Evolutionary conservation across 2,329 filamentous ascomycete species (phyloP), one percentile per base, ranked within the genome.

Genomic region (Purpureocillium takamizusanense): DNA sequence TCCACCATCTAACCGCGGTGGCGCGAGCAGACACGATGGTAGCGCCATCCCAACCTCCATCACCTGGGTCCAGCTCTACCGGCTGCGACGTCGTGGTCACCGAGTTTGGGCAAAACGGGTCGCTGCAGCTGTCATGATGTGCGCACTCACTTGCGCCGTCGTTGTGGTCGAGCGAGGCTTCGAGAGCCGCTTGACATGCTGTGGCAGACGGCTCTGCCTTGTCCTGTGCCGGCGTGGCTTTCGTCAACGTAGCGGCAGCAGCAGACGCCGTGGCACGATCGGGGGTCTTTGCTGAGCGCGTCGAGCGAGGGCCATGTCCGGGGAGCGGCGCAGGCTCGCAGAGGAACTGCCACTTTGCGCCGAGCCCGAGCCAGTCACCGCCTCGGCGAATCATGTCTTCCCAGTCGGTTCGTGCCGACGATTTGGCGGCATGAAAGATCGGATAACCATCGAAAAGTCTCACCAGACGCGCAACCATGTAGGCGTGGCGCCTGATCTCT

Each of bases 391-490:
- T 58, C 0, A 90, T 69, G 58, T 90, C 83, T 35, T 82, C 76
- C 86, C 86, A 94, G 59, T 94, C 86, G 3, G 81, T 75, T 37
- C 84, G 78, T 2, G 83, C 79, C 1, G 83, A 79, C 4, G 77
- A 83, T 36, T 82, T 71, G 17, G 81, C 78, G 1, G 79, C 71
- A 46, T 88, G 78, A 53, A 94, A 90, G 35, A 90, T 74, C 0
- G 86, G 86, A 49, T 86, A 89, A 4, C 85, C 86, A 50, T 92
- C 83, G 35, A 77, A 79, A 17, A 92, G 70, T 15, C 85, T 74
- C 4, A 77, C 72, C 2, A 92, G 69, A 5, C 86, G 78, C 13
- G 86, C 83, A 4, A 83, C 86, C 73, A 89, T 92, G 63, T 87
- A 73, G 0, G 85, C 84, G 54, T 92, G 85, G 28, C 86, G 83